Evolutionary conservation across 805 yeast genomes (phyloP), one percentile per base, ranked within the genome.

Genomic region (Saturnispora gosingensis): DNA sequence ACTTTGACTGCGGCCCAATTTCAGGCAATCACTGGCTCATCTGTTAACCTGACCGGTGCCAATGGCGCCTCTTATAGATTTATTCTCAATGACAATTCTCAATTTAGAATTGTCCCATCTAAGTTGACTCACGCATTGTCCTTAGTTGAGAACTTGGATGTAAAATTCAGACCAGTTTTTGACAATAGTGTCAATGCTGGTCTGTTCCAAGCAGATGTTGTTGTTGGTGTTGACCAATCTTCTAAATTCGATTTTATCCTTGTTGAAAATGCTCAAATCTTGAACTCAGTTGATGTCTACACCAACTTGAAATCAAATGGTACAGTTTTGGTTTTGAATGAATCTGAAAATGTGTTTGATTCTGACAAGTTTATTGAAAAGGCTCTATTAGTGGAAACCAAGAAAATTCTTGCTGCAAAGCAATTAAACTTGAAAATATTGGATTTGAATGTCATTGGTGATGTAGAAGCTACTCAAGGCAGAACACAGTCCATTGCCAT

Each of bases 131-230:
- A 82, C 54, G 73, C 87, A 22, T 73, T 85, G 58, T 81, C 95
- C 2, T 72, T 85, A 61, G 83, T 79, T 58, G 77, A 77, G 53
- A 63, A 73, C 48, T 71, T 78, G 52, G 61, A 67, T 42, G 75
- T 84, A 52, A 68, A 75, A 49, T 76, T 78, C 65, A 75, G 85
- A 65, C 76, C 85, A 48, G 78, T 78, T 61, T 88, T 72, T 60
- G 96, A 91, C 66, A 89, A 87, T 65, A 64, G 74, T 36, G 71
- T 80, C 15, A 78, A 77, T 48, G 91, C 90, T 35, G 97, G 97
- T 55, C 63, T 79, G 8, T 81, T 82, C 64, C 87, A 84, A 66
- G 76, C 89, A 38, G 86, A 83, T 61, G 70, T 85, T 48, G 56
- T 53, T 38, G 60, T 60, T 36, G 70, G 70, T 34, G 45, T 39